Evolutionary conservation across 352 stramenopile genomes (phyloP).

Genomic region (Saprolegnia diclina): DNA sequence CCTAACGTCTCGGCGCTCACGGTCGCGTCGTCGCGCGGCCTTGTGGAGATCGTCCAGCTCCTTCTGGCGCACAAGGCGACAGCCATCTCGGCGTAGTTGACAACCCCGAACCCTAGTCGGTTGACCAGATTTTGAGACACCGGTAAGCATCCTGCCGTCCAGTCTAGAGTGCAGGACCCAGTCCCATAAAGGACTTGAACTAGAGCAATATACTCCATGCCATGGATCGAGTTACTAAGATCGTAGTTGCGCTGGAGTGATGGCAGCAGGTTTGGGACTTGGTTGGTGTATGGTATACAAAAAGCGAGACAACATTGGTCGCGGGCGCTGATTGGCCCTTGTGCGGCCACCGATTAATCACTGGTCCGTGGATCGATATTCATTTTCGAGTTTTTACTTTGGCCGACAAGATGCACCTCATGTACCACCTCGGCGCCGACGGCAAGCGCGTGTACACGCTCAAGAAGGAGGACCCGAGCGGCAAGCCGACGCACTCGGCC

Average conservation of each 20-base stretch:
- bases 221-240: too few species aligned
- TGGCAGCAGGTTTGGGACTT: not conserved
- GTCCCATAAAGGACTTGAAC: too few species aligned
- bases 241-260: not conserved
- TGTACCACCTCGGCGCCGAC: constrained; percentile 96
- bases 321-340: not conserved
- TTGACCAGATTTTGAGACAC: too few species aligned
- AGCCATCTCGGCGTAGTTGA: not conserved
- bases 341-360: not conserved
- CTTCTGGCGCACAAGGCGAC: not conserved
- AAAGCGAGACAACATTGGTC: not conserved
- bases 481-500: constrained; percentile 93
- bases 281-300: not conserved
- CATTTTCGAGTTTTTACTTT: not conserved
- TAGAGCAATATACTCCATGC: too few species aligned
- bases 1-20: not conserved
- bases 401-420: constrained; percentile 93
- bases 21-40: not conserved
- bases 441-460: constrained; percentile 99
- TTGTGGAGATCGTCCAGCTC: constrained; percentile 1
- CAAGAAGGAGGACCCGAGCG: constrained; percentile 95
- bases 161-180: too few species aligned
- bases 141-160: too few species aligned
- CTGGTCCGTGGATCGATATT: not conserved
- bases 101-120: too few species aligned